Evolutionary conservation across 179 eudicot genomes (phyloP), one percentile per base, ranked within the genome.

Genomic region (Spergularia azorica): DNA sequence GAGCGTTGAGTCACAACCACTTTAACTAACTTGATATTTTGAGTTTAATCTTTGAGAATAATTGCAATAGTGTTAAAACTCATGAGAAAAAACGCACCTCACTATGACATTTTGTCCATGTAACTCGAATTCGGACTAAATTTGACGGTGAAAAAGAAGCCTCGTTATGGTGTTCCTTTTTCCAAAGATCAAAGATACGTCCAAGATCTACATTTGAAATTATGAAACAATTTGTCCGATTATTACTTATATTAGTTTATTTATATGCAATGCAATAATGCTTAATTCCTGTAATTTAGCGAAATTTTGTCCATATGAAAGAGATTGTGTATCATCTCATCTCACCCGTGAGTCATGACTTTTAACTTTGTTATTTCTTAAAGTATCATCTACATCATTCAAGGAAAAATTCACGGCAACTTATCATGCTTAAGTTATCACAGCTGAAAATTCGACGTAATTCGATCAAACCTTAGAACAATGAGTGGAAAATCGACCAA

Each of bases 271-370:
- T 41, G 26, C 21, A n/a, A 63, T 17, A 51, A 10, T 26, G 32
- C 2, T 26, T 63, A 54, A 54, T 72, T 64, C 71, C 81, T 56
- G 72, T 65, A 63, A 64, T 56, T 78, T 46, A 69, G 76, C 57
- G 54, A 73, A 38, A 9, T 38, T 56, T 78, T 72, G 77, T 58
- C 77, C 11, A 59, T 2, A 0, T 65, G 72, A 78, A 21, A 78
- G 71, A 57, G 81, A 78, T 62, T 65, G 55, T 72, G 55, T 59
- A 58, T 68, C 58, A 51, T 6, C 48, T 43, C 48, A 43, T 4
- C 54, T 32, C 54, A 17, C 73, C 60, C 80, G 75, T 77, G 77
- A 78, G 48, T 41, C 56, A 52, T 64, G 81, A 72, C 50, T 78
- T 71, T 32, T 48, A 68, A 9, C 21, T 6, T 43, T 43, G 48